phyloP scores from a whole-genome alignment of 352 stramenopile species.

The Globisporangium spinosum region DNA sequence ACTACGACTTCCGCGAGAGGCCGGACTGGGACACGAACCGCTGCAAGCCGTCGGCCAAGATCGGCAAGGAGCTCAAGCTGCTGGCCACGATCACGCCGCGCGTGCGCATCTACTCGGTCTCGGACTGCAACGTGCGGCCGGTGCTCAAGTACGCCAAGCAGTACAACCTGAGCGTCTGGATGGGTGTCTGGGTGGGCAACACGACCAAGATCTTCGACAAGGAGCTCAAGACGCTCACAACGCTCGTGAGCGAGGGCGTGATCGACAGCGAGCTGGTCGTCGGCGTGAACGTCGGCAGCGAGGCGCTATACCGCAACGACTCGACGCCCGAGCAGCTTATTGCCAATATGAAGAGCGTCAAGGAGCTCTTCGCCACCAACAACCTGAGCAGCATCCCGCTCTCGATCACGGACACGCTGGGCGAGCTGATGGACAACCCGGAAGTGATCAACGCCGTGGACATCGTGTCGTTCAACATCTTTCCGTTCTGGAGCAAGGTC shows the following conservation, averaged over 20 bases:
- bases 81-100: conserved; percentile 37
- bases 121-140: conserved; percentile 59
- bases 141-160: conserved; percentile 31
- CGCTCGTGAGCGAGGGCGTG: conserved; percentile 29
- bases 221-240: conserved; percentile 37
- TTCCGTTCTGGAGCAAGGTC: conserved; percentile 65
- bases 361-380: conserved; percentile 31
- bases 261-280: conserved; percentile 31
- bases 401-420: conserved; percentile 60
- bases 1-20: conserved; percentile 61
- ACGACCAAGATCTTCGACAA: conserved; percentile 34
- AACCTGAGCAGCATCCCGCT: conserved; percentile 37
- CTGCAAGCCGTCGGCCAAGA: conserved; percentile 43
- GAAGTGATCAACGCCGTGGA: conserved; percentile 55
- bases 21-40: conserved; percentile 47
- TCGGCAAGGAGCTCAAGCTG: conserved; percentile 41
- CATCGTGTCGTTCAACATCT: conserved; percentile 59
- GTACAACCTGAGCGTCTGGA: conserved; percentile 42
- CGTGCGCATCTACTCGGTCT: conserved; percentile 57
- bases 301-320: conserved; percentile 63
- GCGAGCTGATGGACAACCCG: conserved; percentile 49
- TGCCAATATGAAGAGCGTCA: conserved; percentile 53
- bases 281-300: conserved; percentile 64
- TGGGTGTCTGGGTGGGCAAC: conserved; percentile 61
- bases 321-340: conserved; percentile 39